These are phyloP conservation scores for Hawksworthiomyces lignivorus DNA, from an alignment of 2,329 filamentous ascomycete species.

Conservation along the genomic window DNA sequence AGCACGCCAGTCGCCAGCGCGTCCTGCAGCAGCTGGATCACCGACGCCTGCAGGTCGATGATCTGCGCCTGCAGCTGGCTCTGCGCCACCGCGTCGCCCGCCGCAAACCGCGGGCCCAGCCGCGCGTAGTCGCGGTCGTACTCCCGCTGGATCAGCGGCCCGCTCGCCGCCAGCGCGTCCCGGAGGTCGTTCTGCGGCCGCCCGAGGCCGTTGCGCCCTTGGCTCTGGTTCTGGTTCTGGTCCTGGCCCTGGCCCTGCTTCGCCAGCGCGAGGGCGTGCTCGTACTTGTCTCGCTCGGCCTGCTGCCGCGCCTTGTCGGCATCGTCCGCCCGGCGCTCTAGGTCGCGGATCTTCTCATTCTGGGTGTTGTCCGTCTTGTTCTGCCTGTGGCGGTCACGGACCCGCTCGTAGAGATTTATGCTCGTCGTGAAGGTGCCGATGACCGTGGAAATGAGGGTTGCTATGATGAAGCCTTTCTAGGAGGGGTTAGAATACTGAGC, in stretches of 20 bases:
- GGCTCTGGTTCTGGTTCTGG: not conserved
- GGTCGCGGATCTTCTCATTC: conserved; percentile 24
- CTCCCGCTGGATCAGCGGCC: conserved; percentile 25
- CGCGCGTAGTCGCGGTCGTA: conserved; percentile 26
- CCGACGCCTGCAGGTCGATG: conserved; percentile 29
- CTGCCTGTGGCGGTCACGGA: conserved; percentile 25
- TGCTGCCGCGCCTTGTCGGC: conserved; percentile 13
- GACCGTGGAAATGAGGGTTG: conserved; percentile 31
- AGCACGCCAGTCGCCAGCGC: conserved; percentile 24
- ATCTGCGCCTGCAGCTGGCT: conserved; percentile 29
- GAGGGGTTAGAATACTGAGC: not conserved
- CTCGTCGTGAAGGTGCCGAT: conserved; percentile 29
- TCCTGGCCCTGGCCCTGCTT: conserved; percentile 7
- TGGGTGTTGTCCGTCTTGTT: conserved; percentile 25
- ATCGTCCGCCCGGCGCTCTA: conserved; percentile 21
- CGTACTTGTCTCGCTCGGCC: conserved; percentile 6
- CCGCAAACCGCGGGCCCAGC: conserved; percentile 26
- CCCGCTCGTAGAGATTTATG: conserved; percentile 29
- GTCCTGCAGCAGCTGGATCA: conserved; percentile 30
- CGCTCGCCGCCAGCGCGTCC: conserved; percentile 22
- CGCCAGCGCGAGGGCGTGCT: conserved; percentile 5
- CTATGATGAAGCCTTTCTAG: conserved; percentile 31
- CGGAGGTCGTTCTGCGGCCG: conserved; percentile 19
- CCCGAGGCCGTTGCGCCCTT: not conserved
- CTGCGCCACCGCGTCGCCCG: conserved; percentile 27